Percentiles rank a stretch among this genome's conserved stretches.
These are phyloP conservation scores for Claviceps fusiformis DNA, from an alignment of 2,329 filamentous ascomycete genomes.

Conservation along the genomic window DNA sequence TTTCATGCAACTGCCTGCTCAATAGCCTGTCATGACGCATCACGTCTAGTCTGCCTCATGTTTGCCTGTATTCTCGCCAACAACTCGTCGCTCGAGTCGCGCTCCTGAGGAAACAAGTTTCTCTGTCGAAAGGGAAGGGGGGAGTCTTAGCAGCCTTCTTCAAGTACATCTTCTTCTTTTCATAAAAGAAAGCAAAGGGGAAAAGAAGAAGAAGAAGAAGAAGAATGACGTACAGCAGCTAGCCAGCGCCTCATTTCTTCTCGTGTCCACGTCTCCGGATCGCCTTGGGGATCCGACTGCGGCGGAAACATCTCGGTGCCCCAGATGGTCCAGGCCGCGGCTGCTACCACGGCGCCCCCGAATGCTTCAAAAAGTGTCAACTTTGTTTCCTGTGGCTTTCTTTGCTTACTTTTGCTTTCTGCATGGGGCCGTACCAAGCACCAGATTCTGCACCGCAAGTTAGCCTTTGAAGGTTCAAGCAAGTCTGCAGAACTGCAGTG, in stretches of 20 bases:
- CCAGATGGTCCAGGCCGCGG: conserved; percentile 74
- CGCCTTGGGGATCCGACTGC: conserved; percentile 61
- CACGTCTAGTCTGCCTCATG: conserved; percentile 26
- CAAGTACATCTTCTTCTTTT: neutral
- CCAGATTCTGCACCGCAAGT: conserved; percentile 43
- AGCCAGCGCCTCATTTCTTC: conserved; percentile 76
- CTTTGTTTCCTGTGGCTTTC: neutral
- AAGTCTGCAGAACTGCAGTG: neutral
- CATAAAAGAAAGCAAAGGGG: neutral
- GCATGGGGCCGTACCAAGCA: conserved; percentile 42
- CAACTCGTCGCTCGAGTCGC: conserved; percentile 31
- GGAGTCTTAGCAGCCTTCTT: neutral
- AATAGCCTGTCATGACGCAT: neutral
- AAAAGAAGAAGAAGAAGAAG: conserved; percentile 7
- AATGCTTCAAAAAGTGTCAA: conserved; percentile 43
- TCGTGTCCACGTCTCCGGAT: conserved; percentile 57
- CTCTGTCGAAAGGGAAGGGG: conserved; percentile 18
- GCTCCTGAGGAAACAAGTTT: conserved; percentile 30
- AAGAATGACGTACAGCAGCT: conserved; percentile 47
- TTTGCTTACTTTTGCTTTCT: neutral
- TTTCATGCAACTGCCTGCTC: neutral
- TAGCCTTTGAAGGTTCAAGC: neutral
- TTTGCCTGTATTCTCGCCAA: conserved; percentile 33
- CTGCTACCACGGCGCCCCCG: conserved; percentile 66
- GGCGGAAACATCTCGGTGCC: conserved; percentile 72